Percentiles rank a stretch among this genome's conserved stretches.
Evolutionary conservation across 495 filamentous ascomycete genomes (phyloP).

Genomic region (Echria macrotheca): DNA sequence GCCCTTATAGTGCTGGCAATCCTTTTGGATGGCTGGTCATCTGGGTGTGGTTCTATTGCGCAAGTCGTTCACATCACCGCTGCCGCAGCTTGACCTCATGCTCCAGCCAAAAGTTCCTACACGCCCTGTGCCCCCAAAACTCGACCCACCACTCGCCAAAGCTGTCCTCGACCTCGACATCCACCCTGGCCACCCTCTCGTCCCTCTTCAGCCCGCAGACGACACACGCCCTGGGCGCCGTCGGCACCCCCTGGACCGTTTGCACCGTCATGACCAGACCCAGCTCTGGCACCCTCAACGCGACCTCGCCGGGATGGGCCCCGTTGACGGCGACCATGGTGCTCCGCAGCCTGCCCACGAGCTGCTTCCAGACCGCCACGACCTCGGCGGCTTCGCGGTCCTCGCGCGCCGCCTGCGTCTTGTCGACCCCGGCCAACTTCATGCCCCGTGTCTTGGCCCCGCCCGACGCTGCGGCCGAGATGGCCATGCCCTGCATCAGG

Average conservation of each 20-base stretch:
- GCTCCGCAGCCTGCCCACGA: conserved; percentile 56
- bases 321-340: conserved; percentile 51
- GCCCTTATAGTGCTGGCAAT: no score
- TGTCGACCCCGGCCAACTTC: conserved; percentile 82
- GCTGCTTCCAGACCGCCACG: conserved; percentile 63
- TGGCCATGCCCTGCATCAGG: conserved; percentile 83
- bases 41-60: no score
- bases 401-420: conserved; percentile 72
- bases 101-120: conserved; percentile 77
- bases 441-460: conserved; percentile 61
- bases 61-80: no score
- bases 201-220: conserved; percentile 84
- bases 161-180: conserved; percentile 75
- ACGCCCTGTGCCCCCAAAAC: conserved; percentile 78
- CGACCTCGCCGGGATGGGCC: conserved; percentile 21
- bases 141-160: conserved; percentile 97
- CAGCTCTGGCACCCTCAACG: conserved; percentile 61
- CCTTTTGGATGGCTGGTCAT: no score
- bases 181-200: conserved; percentile 70
- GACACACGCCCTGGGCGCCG: conserved; percentile 71
- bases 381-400: conserved; percentile 82
- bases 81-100: conserved; percentile 61
- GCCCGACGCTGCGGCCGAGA: conserved; percentile 60
- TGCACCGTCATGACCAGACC: conserved; percentile 55
- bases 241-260: conserved; percentile 58